A percentile compares a stretch with the other conserved stretches of the same genome.
These are phyloP conservation scores for Aspergillus heteromorphus DNA, from an alignment of 495 filamentous ascomycete genomes.

Conservation along the genomic window DNA sequence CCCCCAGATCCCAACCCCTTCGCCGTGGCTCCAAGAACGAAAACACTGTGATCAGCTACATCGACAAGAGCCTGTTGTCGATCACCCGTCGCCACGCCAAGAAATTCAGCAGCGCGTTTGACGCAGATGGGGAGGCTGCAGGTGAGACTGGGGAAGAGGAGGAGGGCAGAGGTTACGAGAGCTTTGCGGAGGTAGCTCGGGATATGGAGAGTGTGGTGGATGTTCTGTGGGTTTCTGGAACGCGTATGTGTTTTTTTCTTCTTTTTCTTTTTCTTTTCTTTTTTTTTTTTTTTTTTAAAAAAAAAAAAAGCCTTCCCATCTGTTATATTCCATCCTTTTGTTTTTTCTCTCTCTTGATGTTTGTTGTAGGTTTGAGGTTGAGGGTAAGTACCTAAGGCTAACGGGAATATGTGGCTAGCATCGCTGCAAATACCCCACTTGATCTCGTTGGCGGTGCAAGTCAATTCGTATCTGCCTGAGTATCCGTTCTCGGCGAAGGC, in stretches of 20 bases:
- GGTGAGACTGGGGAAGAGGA: constrained; percentile 15
- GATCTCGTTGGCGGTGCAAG: constrained; percentile 65
- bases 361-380: neutral
- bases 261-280: neutral
- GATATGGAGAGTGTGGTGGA: constrained; percentile 69
- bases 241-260: constrained; percentile 53
- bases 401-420: constrained; percentile 43
- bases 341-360: neutral
- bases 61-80: constrained; percentile 55
- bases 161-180: constrained; percentile 60
- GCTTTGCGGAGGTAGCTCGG: constrained; percentile 59
- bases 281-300: too few relatives aligned
- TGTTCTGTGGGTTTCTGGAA: constrained; percentile 76
- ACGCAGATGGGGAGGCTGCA: constrained; percentile 22
- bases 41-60: constrained; percentile 63
- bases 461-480: constrained; percentile 57
- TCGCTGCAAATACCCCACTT: constrained; percentile 79
- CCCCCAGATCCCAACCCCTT: constrained; percentile 58
- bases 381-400: neutral
- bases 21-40: constrained; percentile 71
- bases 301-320: too few relatives aligned
- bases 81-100: constrained; percentile 70
- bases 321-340: constrained; percentile 1
- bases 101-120: constrained; percentile 56
- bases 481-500: constrained; percentile 61